These are phyloP conservation scores for Schoenoplectus triqueter DNA, from an alignment of 202 grass and related monocot species.

Conservation along the genomic window DNA sequence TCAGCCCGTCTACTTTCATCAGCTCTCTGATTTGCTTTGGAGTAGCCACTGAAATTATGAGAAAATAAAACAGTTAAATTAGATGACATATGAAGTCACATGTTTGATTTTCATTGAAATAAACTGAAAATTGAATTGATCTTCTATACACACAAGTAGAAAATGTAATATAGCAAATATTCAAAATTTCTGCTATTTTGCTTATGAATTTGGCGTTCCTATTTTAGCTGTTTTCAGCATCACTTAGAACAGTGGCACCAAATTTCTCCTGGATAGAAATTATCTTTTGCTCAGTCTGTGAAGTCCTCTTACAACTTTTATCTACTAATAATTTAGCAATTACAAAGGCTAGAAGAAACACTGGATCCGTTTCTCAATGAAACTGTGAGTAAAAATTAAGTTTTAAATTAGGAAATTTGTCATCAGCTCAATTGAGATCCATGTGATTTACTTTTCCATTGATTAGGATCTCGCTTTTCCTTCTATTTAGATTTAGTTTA, in stretches of 20 bases:
- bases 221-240: too few species aligned
- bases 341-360: neutral
- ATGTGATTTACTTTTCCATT: neutral
- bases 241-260: neutral
- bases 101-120: neutral
- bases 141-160: neutral
- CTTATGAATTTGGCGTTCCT: too few species aligned
- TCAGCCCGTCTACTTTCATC: conserved; percentile 97
- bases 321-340: neutral
- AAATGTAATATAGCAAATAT: neutral
- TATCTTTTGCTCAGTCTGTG: neutral
- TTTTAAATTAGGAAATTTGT: conserved; percentile 3
- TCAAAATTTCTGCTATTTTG: neutral
- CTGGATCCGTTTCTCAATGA: neutral
- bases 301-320: neutral
- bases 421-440: neutral
- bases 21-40: conserved; percentile 98
- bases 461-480: neutral
- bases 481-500: too few species aligned
- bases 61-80: neutral
- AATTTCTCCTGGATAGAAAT: neutral
- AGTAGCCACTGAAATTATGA: conserved; percentile 63
- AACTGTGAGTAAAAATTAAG: neutral
- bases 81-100: neutral
- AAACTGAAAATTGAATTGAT: neutral